Percentiles rank a stretch among this genome's conserved stretches.
Conservation (phyloP, 495 filamentous ascomycete species). For the Pyrenopolyporus hunteri region DNA sequence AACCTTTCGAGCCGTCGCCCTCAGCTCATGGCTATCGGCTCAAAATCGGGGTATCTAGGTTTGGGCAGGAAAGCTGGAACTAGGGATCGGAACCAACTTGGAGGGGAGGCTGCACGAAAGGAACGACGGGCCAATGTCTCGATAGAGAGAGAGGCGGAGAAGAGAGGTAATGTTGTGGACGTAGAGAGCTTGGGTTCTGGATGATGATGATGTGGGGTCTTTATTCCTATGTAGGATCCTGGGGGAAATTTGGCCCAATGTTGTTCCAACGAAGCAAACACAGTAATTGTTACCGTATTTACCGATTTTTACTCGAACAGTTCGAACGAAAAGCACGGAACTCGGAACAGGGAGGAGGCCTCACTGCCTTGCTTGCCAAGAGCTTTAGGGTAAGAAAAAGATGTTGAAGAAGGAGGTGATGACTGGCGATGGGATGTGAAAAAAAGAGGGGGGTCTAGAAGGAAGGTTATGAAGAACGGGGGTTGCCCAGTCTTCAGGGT, state of each 20-base stretch:
- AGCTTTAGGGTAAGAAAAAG: conserved; percentile 26
- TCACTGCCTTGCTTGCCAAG: conserved; percentile 33
- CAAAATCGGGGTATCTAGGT: conserved; percentile 11
- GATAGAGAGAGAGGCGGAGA: too few relatives aligned
- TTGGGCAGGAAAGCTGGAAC: conserved; percentile 1
- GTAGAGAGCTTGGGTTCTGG: not conserved
- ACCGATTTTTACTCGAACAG: not conserved
- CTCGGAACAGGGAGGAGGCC: conserved; percentile 34
- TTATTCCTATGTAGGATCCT: not conserved
- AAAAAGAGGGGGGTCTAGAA: conserved; percentile 17
- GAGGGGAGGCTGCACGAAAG: conserved; percentile 8
- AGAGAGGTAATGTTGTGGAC: too few relatives aligned
- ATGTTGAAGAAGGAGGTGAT: conserved; percentile 20
- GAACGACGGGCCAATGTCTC: conserved; percentile 1
- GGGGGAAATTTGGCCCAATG: too few relatives aligned
- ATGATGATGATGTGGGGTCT: conserved; percentile 30
- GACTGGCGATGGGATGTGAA: conserved; percentile 14
- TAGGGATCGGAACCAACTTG: conserved; percentile 8
- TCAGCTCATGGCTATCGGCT: conserved; percentile 35
- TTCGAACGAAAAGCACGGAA: conserved; percentile 10
- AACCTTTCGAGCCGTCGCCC: conserved; percentile 16
- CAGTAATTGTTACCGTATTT: too few relatives aligned
- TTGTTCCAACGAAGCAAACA: conserved; percentile 10
- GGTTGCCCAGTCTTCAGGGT: conserved; percentile 4
- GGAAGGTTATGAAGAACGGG: conserved; percentile 13